These are phyloP conservation scores for Crucihimalaya himalaica DNA, from an alignment of 345 rosid species.

Conservation along the genomic window DNA sequence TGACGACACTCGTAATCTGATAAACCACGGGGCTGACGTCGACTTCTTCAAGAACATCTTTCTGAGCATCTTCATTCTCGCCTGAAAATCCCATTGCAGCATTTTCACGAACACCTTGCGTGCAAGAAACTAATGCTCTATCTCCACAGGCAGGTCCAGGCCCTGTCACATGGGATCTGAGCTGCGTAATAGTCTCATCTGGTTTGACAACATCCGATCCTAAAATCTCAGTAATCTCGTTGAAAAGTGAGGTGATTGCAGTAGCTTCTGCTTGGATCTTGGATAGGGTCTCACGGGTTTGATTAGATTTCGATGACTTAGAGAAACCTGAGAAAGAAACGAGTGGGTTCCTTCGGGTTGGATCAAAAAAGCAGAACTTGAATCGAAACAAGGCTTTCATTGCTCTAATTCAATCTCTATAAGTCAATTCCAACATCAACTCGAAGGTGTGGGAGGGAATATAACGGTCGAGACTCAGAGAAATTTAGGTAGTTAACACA, in stretches of 20 bases:
- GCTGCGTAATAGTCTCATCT: constrained; percentile 33
- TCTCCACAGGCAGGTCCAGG: not conserved
- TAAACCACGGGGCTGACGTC: constrained; percentile 60
- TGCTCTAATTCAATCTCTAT: not conserved
- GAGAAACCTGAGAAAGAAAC: constrained; percentile 44
- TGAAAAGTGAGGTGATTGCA: constrained; percentile 50
- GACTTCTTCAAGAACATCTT: constrained; percentile 21
- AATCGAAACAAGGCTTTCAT: constrained; percentile 38
- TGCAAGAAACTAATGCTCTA: constrained; percentile 26
- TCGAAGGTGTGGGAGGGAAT: not conserved
- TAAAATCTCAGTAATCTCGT: constrained; percentile 57
- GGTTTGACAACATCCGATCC: constrained; percentile 47
- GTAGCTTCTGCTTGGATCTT: constrained; percentile 45
- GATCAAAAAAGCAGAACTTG: constrained; percentile 17
- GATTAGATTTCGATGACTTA: constrained; percentile 42
- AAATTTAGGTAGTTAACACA: not conserved
- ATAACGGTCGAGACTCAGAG: constrained; percentile 27
- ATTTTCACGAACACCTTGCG: constrained; percentile 58
- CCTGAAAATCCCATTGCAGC: constrained; percentile 26
- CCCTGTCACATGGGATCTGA: constrained; percentile 24
- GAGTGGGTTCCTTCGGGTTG: constrained; percentile 4
- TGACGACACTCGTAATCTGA: constrained; percentile 55
- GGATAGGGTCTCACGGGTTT: constrained; percentile 26
- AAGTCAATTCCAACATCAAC: constrained; percentile 1
- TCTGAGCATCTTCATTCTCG: constrained; percentile 17